Conservation (phyloP, 2,329 filamentous ascomycete genomes). For the Diaporthe sp. region DNA sequence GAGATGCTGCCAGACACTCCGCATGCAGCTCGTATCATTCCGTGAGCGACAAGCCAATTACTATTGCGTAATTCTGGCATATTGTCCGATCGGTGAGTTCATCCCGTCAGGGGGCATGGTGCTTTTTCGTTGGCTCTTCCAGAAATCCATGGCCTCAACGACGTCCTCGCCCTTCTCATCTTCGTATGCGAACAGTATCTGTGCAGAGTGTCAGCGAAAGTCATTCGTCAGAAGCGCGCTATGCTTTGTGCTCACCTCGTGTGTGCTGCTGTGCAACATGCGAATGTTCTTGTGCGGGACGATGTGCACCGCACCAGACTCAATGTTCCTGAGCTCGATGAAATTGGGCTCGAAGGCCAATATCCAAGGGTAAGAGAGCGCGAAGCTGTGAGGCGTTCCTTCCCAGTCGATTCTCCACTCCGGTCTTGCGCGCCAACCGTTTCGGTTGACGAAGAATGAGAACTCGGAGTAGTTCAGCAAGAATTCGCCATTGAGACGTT, state of each 20-base stretch:
- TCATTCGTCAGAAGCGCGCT: not conserved
- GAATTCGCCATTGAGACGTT: constrained; percentile 96
- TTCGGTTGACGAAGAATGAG: constrained; percentile 98
- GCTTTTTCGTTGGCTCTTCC: constrained; percentile 72
- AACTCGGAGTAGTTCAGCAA: constrained; percentile 98
- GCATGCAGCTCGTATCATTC: not conserved
- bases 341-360: constrained; percentile 97
- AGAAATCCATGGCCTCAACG: constrained; percentile 96
- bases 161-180: constrained; percentile 94
- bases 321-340: constrained; percentile 95
- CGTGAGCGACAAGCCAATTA: not conserved
- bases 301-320: constrained; percentile 94
- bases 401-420: constrained; percentile 99
- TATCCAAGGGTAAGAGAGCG: constrained; percentile 96
- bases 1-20: not conserved
- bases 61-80: constrained; percentile 34
- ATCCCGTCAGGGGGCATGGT: constrained; percentile 42
- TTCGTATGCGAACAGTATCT: constrained; percentile 99
- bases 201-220: constrained; percentile 39
- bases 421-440: constrained; percentile 94
- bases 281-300: constrained; percentile 96
- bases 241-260: constrained; percentile 76
- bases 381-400: constrained; percentile 90
- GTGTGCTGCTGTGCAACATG: constrained; percentile 96
- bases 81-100: constrained; percentile 31